These are phyloP conservation scores for Fusarium poae DNA, from an alignment of 2,329 filamentous ascomycete species.

Conservation along the genomic window DNA sequence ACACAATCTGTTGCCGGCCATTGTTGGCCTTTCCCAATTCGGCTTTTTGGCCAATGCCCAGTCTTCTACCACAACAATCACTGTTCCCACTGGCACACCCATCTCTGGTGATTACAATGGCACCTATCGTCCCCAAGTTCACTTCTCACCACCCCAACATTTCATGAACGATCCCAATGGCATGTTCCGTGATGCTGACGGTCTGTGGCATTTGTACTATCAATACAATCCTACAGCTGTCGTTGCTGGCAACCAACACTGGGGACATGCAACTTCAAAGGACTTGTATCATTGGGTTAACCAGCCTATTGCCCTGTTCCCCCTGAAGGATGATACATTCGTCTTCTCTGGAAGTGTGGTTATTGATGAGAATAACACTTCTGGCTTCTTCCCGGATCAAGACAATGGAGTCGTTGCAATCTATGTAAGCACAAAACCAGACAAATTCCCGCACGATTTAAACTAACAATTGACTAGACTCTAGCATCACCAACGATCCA, in stretches of 20 bases:
- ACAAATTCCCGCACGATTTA: neutral
- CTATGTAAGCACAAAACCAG: conserved; percentile 47
- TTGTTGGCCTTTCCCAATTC: conserved; percentile 7
- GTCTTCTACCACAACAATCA: neutral
- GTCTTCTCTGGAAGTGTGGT: conserved; percentile 70
- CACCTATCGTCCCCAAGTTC: conserved; percentile 63
- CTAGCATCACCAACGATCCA: conserved; percentile 52
- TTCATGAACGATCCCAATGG: conserved; percentile 76
- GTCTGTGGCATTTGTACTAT: conserved; percentile 74
- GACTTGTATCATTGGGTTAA: conserved; percentile 76
- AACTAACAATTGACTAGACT: conserved; percentile 31
- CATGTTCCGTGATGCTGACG: conserved; percentile 69
- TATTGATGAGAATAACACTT: conserved; percentile 73
- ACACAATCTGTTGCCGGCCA: neutral
- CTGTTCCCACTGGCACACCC: conserved; percentile 43
- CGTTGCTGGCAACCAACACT: conserved; percentile 71
- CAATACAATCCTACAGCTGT: conserved; percentile 63
- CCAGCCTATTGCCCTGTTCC: conserved; percentile 71
- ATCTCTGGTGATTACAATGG: conserved; percentile 47
- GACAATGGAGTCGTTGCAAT: conserved; percentile 71
- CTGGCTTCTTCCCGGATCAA: conserved; percentile 72
- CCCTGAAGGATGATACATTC: conserved; percentile 58
- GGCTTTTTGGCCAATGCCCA: neutral
- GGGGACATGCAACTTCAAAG: conserved; percentile 73
- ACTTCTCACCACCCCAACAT: conserved; percentile 66